phyloP scores from a whole-genome alignment of 306 rosid species.

The Betula pendula region DNA sequence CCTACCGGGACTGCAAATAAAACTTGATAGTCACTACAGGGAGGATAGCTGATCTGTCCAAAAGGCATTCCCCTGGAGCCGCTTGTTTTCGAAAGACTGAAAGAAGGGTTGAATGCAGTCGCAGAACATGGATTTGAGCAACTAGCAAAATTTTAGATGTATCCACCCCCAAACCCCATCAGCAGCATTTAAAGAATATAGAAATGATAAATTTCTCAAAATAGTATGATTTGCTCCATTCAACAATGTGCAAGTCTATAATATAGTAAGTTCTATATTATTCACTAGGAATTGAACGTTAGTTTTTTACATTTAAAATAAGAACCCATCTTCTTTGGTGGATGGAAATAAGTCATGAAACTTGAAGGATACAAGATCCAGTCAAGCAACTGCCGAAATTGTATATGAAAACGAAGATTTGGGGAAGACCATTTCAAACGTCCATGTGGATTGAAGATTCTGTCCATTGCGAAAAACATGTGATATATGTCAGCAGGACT shows the following conservation, averaged over 20 bases:
- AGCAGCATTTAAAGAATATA: conserved; percentile 1
- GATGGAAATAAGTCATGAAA: conserved; percentile 24
- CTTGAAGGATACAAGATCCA: conserved; percentile 26
- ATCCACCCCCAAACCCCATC: conserved; percentile 22
- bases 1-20: too few relatives aligned
- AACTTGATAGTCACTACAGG: too few relatives aligned
- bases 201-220: conserved; percentile 20
- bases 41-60: too few relatives aligned
- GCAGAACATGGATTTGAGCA: conserved; percentile 19
- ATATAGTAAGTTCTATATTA: conserved; percentile 2
- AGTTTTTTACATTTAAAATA: not conserved
- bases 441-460: conserved; percentile 42
- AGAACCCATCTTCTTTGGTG: not conserved
- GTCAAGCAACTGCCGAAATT: conserved; percentile 19
- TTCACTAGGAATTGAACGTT: conserved; percentile 9
- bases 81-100: not conserved
- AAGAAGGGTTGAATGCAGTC: conserved; percentile 11
- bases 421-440: not conserved
- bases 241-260: conserved; percentile 21
- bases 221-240: conserved; percentile 27
- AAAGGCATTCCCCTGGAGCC: not conserved
- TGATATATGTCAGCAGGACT: conserved; percentile 47
- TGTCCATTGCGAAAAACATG: conserved; percentile 38
- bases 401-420: conserved; percentile 12
- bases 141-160: not conserved